Percentiles rank a stretch among this genome's conserved stretches.
These are phyloP conservation scores for Malus hybrid DNA, from an alignment of 331 rosid genomes.

Conservation along the genomic window DNA sequence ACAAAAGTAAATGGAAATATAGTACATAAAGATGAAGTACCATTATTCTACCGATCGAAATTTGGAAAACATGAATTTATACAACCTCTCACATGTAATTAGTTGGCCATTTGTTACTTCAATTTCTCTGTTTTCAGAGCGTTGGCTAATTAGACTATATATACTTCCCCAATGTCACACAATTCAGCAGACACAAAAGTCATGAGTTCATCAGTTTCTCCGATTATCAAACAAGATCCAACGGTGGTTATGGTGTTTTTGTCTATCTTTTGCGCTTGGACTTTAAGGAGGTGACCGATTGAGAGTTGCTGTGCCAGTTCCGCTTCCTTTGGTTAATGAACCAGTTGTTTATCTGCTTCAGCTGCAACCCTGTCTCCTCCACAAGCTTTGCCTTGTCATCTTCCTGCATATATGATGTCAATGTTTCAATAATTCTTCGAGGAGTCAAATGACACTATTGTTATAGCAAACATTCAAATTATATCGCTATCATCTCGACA, in stretches of 20 bases:
- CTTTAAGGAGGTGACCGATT: slow-evolving; percentile 81
- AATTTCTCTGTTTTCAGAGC: not conserved
- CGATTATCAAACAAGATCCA: not conserved
- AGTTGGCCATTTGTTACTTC: slow-evolving; percentile 8
- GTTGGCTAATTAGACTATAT: slow-evolving; percentile 1
- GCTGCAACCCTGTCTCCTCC: slow-evolving; percentile 97
- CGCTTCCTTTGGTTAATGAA: slow-evolving; percentile 97
- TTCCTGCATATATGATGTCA: slow-evolving; percentile 39
- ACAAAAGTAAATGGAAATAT: not conserved
- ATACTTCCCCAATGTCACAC: slow-evolving; percentile 9
- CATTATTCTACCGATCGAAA: not conserved
- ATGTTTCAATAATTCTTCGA: not conserved
- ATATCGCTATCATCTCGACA: not conserved
- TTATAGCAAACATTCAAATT: not conserved
- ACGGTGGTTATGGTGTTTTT: not conserved
- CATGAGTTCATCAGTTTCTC: slow-evolving; percentile 16
- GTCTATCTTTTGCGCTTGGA: slow-evolving; percentile 93
- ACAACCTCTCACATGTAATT: slow-evolving; percentile 17
- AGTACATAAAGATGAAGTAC: not conserved
- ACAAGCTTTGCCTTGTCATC: slow-evolving; percentile 98
- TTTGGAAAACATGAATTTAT: slow-evolving; percentile 18
- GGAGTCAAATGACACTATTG: not conserved
- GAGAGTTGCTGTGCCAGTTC: slow-evolving; percentile 97
- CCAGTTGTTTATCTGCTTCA: slow-evolving; percentile 97
- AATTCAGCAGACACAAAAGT: slow-evolving; percentile 13